Evolutionary conservation across 1,139 yeast genomes (phyloP), one percentile per base, ranked within the genome.

Genomic region (Kodamaea fungicola): DNA sequence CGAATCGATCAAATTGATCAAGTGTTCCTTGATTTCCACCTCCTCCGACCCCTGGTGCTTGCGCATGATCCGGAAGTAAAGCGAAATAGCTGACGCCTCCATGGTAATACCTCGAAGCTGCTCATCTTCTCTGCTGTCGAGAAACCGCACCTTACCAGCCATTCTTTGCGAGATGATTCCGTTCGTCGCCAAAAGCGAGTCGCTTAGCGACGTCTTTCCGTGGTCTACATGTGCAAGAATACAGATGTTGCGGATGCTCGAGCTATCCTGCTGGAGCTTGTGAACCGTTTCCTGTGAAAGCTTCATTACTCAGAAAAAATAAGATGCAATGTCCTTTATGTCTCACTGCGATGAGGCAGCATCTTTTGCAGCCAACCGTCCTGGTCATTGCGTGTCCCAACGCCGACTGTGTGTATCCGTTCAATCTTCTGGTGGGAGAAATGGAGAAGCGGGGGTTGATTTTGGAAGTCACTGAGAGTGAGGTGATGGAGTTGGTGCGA

Each of bases 201-300:
- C 99, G 37, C 96, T 85, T 32, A 94, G 68, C 2, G 97, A 87
- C 0, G 99, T 94, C 63, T 92, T 94, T 30, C 99, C 99, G 58
- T 94, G 99, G 58, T 94, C 99, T 24, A 94, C 98, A 62, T 94
- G 99, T 1, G 99, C 99, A 38, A 94, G 70, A 44, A 94, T 89
- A 61, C 98, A 94, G 32, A 94, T 88, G 60, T 94, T 94, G 42
- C 98, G 71, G 26, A 92, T 80, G 43, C 78, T 67, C 8, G 74
- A 64, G 1, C 96, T 81, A 45, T 82, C 76, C 46, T 69, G 70
- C 59, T 92, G 97, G 22, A 90, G 64, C 42, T 76, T 64, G 34
- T 74, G 70, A 24, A 88, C 73, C 27, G 81, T 79, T 30, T 81
- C 84, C 13, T 83, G 72, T 2, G 88, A 73, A 25, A 76, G 57